Base-by-base conservation (phyloP, 1,139 yeast genomes). In the Pichia sp. region DNA sequence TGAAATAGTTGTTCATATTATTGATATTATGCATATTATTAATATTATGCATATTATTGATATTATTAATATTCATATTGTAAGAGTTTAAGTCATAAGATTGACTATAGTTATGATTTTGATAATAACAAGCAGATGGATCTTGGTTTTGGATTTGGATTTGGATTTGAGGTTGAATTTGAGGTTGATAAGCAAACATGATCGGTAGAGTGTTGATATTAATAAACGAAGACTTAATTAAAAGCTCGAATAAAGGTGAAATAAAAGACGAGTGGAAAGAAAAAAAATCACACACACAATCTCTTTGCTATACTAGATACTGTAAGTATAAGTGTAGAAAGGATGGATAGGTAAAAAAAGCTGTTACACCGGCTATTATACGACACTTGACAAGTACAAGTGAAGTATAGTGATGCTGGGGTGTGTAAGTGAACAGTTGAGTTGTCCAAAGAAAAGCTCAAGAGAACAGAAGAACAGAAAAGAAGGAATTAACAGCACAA, bases 171-270 rank as follows among this genome's bases (percentile, higher is more conserved):
- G 9, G 8, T 10, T 22, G 33, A 21, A 20, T 20, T n/a, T n/a
- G n/a, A n/a, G n/a, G 26, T 21, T 31, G 33, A 21, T 31, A 31
- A 31, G 36, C 40, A 37, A 37, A 32, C 40, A 37, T 37, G 25
- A 35, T 16, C 15, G 22, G 7, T 6, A 11, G 11, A 19, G n/a
- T n/a, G n/a, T n/a, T n/a, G n/a, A n/a, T n/a, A n/a, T n/a, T n/a
- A n/a, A 18, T 20, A 25, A 24, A 38, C 43, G 45, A 45, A 31
- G 23, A 41, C 48, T 45, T 45, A 45, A 39, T 45, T 45, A 45
- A 45, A 45, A 45, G 48, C 32, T 45, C 48, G 48, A n/a, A n/a
- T n/a, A n/a, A n/a, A 29, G 15, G 24, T 7, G 6, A 7, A 7
- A 22, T 22, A 22, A 22, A 9, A 22, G 6, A 22, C 24, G 32